Percentiles rank a stretch among this genome's conserved stretches.
Conservation (phyloP, 768 basidiomycete genomes). For the Podaxis pistillaris region DNA sequence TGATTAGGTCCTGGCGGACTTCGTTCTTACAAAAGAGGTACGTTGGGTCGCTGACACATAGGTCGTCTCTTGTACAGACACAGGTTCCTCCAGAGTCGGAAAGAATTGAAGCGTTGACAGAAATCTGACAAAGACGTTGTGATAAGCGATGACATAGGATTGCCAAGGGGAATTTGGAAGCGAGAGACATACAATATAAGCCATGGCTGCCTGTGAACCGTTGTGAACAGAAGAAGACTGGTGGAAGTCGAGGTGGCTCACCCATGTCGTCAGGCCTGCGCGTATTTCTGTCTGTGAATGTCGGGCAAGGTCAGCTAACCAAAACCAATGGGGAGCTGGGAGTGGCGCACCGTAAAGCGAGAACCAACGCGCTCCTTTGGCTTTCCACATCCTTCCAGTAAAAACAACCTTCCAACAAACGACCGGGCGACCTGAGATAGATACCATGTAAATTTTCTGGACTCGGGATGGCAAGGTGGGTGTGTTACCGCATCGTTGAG, state of each 20-base stretch:
- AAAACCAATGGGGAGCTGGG: background rate
- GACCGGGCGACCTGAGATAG: conserved; percentile 43
- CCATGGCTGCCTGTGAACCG: conserved; percentile 65
- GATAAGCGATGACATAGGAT: conserved; percentile 12
- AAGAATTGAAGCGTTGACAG: conserved; percentile 82
- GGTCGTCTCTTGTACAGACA: conserved; percentile 61
- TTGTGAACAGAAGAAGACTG: background rate
- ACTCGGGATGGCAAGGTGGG: background rate
- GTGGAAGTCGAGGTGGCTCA: conserved; percentile 29
- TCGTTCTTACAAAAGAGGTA: conserved; percentile 61
- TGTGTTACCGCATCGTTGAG: conserved; percentile 29
- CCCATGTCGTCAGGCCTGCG: conserved; percentile 81
- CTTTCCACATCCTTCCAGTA: conserved; percentile 69
- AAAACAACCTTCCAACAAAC: conserved; percentile 64
- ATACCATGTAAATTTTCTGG: conserved; percentile 1
- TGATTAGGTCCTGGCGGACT: conserved; percentile 76
- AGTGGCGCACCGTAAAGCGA: conserved; percentile 47
- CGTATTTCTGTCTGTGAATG: conserved; percentile 65
- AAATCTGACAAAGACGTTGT: conserved; percentile 47
- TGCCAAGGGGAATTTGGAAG: background rate
- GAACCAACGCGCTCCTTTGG: conserved; percentile 61
- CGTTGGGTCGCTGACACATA: conserved; percentile 47
- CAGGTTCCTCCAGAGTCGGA: conserved; percentile 80
- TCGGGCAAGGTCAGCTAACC: background rate
- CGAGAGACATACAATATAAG: conserved; percentile 63